Evolutionary conservation across 192 early-diverging fungal genomes (phyloP), one percentile per base, ranked within the genome.

Genomic region (Entomortierella parvispora): DNA sequence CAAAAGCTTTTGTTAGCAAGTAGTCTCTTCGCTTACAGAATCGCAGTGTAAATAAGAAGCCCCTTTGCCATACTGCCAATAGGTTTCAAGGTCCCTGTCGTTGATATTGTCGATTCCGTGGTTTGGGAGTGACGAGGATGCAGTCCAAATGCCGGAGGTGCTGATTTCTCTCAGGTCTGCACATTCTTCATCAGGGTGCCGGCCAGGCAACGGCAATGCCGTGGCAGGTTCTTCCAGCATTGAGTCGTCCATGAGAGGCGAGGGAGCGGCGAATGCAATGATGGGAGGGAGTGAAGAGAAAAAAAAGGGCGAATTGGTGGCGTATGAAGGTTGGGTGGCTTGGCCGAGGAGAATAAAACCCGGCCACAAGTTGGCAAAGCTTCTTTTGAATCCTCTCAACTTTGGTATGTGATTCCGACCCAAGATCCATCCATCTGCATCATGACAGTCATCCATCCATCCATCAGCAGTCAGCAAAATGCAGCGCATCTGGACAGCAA

Each of bases 41-140:
- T 9, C 20, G 37, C 1, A 28, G 1, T 22, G 34, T 40, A 8
- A 52, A 0, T 62, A 75, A 53, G 32, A 69, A 79, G 26, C 6
- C 14, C 56, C 17, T 31, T 12, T 17, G 11, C 71, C 84, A 54
- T 83, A 93, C 91, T 94, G 93, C 94, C 94, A 96, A 65, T 90
- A 96, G 1, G 93, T 94, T 31, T 88, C 82, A 11, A 84, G 59
- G 54, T 85, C 81, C 28, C 88, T 87, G 69, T 94, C 92, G 10
- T 85, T 68, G 26, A 96, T 68, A 31, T 90, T 68, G 4, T 88
- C 82, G 3, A 92, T 69, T 4, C 90, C 90, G 59, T 85, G 88
- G 49, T 84, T 86, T 4, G 79, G 71, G 57, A 90, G 90, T 58
- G 78, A 83, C 17, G 90, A 83, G 18, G 93, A 95, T 8, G 94